Percentiles rank a stretch among this genome's conserved stretches.
Conservation (phyloP, 2,329 filamentous ascomycete species). For the Fusarium sulawesiense region DNA sequence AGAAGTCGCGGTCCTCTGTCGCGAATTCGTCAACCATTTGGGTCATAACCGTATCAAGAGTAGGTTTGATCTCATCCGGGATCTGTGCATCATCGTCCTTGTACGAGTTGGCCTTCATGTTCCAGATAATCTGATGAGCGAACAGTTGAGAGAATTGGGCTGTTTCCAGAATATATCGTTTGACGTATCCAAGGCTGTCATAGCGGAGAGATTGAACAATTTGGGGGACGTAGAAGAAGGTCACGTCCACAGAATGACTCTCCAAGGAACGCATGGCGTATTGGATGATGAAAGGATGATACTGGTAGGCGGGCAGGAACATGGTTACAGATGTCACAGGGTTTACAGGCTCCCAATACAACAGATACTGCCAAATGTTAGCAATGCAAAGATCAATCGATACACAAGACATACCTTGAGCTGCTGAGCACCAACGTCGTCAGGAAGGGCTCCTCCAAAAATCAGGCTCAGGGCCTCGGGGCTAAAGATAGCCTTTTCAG, state of each 20-base stretch:
- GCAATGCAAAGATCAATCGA: not conserved
- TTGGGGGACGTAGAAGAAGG: constrained; percentile 98
- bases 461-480: constrained; percentile 86
- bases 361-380: constrained; percentile 71
- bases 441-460: constrained; percentile 79
- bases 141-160: constrained; percentile 98
- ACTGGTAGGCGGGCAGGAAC: constrained; percentile 89
- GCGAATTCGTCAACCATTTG: constrained; percentile 88
- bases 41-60: constrained; percentile 87
- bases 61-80: constrained; percentile 92
- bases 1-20: constrained; percentile 82
- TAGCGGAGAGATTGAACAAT: constrained; percentile 96
- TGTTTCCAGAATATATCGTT: constrained; percentile 96
- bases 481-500: constrained; percentile 83
- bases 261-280: constrained; percentile 97
- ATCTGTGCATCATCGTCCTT: constrained; percentile 94
- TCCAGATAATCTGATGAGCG: constrained; percentile 99
- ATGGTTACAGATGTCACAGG: constrained; percentile 93
- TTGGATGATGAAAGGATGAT: constrained; percentile 93
- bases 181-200: constrained; percentile 92
- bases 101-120: constrained; percentile 99
- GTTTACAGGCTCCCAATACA: constrained; percentile 94
- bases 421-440: constrained; percentile 81
- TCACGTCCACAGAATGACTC: constrained; percentile 93
- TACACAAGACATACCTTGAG: constrained; percentile 71